Conservation (phyloP, 495 filamentous ascomycete genomes). For the Saxophila tyrrhenica region DNA sequence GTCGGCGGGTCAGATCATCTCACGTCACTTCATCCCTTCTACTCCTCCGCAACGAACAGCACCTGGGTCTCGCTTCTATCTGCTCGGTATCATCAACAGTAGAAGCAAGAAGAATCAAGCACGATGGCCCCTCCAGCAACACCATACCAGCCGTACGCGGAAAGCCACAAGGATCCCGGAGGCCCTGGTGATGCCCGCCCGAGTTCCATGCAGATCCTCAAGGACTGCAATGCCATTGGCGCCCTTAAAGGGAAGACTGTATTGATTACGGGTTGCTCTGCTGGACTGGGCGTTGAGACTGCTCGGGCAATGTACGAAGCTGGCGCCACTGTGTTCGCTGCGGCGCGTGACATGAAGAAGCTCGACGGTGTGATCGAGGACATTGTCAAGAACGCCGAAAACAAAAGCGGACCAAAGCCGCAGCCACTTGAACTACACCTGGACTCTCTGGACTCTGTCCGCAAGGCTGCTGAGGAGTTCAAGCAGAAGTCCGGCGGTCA, state of each 20-base stretch:
- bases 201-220: constrained; percentile 36
- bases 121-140: constrained; percentile 7
- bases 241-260: constrained; percentile 43
- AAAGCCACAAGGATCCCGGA: constrained; percentile 17
- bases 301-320: constrained; percentile 36
- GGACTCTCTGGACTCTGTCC: constrained; percentile 13
- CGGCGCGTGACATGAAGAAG: constrained; percentile 33
- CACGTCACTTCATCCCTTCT: too few relatives aligned
- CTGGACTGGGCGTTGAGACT: constrained; percentile 43
- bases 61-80: too few relatives aligned
- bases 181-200: constrained; percentile 40
- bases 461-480: constrained; percentile 17
- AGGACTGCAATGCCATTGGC: constrained; percentile 32
- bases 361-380: constrained; percentile 11
- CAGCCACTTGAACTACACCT: constrained; percentile 32
- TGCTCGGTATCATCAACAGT: too few relatives aligned
- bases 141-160: constrained; percentile 14
- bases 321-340: constrained; percentile 38
- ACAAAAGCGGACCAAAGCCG: constrained; percentile 12
- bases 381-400: constrained; percentile 12
- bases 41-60: too few relatives aligned
- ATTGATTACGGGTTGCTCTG: constrained; percentile 59
- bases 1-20: too few relatives aligned
- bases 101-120: too few relatives aligned
- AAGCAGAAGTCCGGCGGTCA: constrained; percentile 9